Percentiles rank a stretch among this genome's conserved stretches.
phyloP scores from a whole-genome alignment of 352 stramenopile species.

The Phytophthora pluvialis region DNA sequence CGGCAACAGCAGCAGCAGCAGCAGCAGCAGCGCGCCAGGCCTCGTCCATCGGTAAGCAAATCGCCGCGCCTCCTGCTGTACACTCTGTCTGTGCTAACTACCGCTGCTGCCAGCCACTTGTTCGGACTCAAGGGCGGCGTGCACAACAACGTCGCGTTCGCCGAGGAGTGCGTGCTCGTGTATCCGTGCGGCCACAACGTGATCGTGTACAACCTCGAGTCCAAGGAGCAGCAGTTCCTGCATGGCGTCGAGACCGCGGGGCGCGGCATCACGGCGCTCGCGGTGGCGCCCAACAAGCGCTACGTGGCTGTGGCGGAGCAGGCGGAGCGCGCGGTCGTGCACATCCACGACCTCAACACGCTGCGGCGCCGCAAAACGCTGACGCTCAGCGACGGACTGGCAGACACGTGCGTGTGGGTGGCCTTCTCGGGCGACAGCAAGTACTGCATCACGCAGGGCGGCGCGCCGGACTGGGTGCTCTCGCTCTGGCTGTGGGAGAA shows the following conservation, averaged over 20 bases:
- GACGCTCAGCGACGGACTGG: slow-evolving; percentile 75
- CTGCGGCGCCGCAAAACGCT: slow-evolving; percentile 89
- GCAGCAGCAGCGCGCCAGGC: slow-evolving; percentile 37
- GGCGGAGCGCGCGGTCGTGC: slow-evolving; percentile 79
- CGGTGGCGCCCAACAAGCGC: slow-evolving; percentile 81
- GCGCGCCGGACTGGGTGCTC: slow-evolving; percentile 90
- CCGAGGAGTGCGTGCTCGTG: slow-evolving; percentile 86
- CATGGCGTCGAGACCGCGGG: slow-evolving; percentile 82
- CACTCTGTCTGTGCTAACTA: not conserved
- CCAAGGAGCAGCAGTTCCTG: slow-evolving; percentile 91
- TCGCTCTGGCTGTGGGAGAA: slow-evolving; percentile 95
- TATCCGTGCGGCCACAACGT: slow-evolving; percentile 91
- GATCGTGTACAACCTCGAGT: slow-evolving; percentile 90
- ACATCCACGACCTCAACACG: slow-evolving; percentile 92
- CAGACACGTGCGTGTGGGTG: slow-evolving; percentile 79
- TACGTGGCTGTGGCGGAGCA: slow-evolving; percentile 92
- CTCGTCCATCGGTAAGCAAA: slow-evolving; percentile 50
- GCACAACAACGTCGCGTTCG: slow-evolving; percentile 86
- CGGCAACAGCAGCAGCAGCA: slow-evolving; percentile 19
- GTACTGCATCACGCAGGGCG: slow-evolving; percentile 90
- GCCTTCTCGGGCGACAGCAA: slow-evolving; percentile 93
- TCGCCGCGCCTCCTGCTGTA: not conserved
- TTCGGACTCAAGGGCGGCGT: slow-evolving; percentile 87
- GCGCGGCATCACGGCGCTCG: slow-evolving; percentile 88
- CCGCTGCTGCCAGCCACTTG: slow-evolving; percentile 53